Evolutionary conservation across 352 stramenopile genomes (phyloP), one percentile per base, ranked within the genome.

Genomic region (Blastocystis sp.): DNA sequence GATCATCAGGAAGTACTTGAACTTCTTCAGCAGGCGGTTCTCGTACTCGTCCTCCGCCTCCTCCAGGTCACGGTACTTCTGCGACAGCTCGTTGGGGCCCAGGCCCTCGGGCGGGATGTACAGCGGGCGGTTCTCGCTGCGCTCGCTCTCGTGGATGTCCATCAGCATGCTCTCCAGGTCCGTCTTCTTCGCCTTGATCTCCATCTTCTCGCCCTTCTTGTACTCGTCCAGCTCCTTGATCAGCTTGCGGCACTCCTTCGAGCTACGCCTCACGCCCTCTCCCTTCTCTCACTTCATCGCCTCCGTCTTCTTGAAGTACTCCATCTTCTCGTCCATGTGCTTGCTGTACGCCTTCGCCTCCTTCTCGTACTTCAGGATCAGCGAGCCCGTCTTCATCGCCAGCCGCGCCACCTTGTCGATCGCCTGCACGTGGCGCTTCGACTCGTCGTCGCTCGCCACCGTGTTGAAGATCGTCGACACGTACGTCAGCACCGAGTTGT

Each of bases 401-500:
- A 87, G 48, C n/a, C n/a, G 62, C 54, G 65, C 77, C 7, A 77
- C 77, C 7, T 70, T 76, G 48, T 87, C 65, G 65, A 87, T 87
- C 24, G 77, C 65, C 62, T 87, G 62, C 24, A 77, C 45, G 45
- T 87, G 65, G 34, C 65, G 62, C 21, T 65, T 69, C 59, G 77
- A 77, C 65, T 87, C 62, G 62, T 87, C 77, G 19, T 52, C 62
- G 40, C 24, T 87, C n/a, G 77, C 77, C 43, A 74, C 62, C 60
- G 62, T 65, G 45, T 74, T 77, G 77, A 87, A 87, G 38, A 87
- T 77, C 24, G 77, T 62, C 11, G 77, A 87, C 65, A 87, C 65
- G 40, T 87, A 87, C 11, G 77, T 87, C 62, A 87, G 54, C 52
- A 87, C 77, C 42, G 77, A 87, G 42, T 87, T 74, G 62, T 87